Base-by-base conservation (phyloP, 2,329 filamentous ascomycete genomes). In the Gaeumannomyces sp. region DNA sequence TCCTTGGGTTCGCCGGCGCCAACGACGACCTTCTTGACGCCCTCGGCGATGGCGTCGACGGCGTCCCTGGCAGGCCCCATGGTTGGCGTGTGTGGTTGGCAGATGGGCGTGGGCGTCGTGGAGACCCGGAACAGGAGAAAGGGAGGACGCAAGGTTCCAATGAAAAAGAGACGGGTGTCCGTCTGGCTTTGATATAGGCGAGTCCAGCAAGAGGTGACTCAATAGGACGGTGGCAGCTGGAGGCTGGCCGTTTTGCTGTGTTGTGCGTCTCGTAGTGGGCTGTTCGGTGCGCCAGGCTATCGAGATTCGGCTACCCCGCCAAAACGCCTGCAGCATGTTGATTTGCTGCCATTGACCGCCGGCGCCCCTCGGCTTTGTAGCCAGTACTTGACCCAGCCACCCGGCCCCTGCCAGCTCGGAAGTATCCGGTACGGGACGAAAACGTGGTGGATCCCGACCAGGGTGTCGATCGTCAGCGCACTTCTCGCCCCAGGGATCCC, bases 1-100 rank as follows among this genome's bases (percentile, higher is more conserved):
- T 76, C 64, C 67, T 73, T 73, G 58, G 76, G 72, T 64, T 69
- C 61, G 50, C 62, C 56, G 25, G 50, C 29, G 64, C 79, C 81
- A 67, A 88, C 80, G 60, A 81, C 77, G 65, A 87, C 79, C 68
- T 86, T 85, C 77, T 88, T 88, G 70, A 87, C 81, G 66, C 80
- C 81, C 70, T 87, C 85, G 67, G 80, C 78, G 68, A 82, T 78
- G 69, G 80, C 73, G 64, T 80, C 77, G 64, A 83, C 77, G 65
- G 78, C 76, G 67, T 81, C 71, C 66, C 82, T 80, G 63, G 80
- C 77, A 68, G 78, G 74, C 69, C 83, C 81, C 81, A 83, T 84
- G 70, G 59, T 65, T 58, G 28, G 29, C 28, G 29, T 33, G 29
- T 58, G 61, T 19, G 11, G 33, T 45, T 60, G 35, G 35, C 35